phyloP scores from a whole-genome alignment of 2,329 filamentous ascomycete genomes.

The Aspergillus tanneri region DNA sequence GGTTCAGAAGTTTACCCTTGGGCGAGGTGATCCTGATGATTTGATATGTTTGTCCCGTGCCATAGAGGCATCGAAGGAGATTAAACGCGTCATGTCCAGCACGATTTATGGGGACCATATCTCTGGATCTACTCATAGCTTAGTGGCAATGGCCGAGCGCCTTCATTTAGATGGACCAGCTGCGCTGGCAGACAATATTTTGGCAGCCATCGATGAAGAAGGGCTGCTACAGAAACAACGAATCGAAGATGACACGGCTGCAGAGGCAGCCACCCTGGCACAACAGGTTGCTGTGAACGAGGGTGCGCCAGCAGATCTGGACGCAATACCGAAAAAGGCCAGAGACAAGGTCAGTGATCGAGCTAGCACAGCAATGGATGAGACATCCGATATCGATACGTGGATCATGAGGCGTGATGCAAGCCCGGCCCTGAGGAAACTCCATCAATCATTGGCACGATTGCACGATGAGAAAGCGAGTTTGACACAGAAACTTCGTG shows the following conservation, averaged over 20 bases:
- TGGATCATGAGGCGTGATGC: conserved; percentile 67
- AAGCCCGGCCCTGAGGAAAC: conserved; percentile 61
- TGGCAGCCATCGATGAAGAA: conserved; percentile 85
- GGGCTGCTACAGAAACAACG: conserved; percentile 78
- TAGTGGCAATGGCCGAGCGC: conserved; percentile 33
- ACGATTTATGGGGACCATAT: conserved; percentile 27
- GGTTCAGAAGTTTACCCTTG: conserved; percentile 90
- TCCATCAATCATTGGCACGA: conserved; percentile 66
- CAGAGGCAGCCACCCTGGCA: conserved; percentile 69
- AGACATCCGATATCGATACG: conserved; percentile 49
- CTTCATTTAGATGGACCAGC: conserved; percentile 61
- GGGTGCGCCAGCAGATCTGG: conserved; percentile 58
- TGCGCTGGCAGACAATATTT: conserved; percentile 69
- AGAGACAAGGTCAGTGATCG: conserved; percentile 30
- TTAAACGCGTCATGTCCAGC: conserved; percentile 45
- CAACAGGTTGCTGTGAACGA: conserved; percentile 68
- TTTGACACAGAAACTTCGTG: conserved; percentile 62
- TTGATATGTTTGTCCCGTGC: conserved; percentile 80
- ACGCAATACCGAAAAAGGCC: conserved; percentile 55
- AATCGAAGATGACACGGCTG: conserved; percentile 69
- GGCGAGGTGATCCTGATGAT: conserved; percentile 88
- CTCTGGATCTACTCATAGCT: conserved; percentile 25
- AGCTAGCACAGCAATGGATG: conserved; percentile 31
- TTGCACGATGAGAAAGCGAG: conserved; percentile 60
- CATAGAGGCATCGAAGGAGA: conserved; percentile 69